A percentile compares a stretch with the other conserved stretches of the same genome.
Conservation (phyloP, 768 basidiomycete genomes). For the Myochromella boudieri region DNA sequence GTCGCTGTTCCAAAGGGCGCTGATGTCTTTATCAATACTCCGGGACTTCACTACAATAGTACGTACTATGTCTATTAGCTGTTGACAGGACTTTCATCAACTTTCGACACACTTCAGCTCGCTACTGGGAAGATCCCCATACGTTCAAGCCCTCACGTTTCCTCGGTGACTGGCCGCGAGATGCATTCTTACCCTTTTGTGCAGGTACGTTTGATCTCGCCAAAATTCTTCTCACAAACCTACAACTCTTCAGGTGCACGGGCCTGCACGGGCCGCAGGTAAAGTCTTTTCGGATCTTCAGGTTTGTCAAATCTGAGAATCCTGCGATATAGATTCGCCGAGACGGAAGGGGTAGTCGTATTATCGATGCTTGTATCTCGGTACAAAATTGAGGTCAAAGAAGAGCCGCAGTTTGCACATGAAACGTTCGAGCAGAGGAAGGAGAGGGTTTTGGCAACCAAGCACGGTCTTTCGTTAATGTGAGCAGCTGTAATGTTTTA, state of each 20-base stretch:
- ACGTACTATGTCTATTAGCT: slow-evolving; percentile 19
- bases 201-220: slow-evolving; percentile 28
- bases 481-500: slow-evolving; percentile 24
- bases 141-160: slow-evolving; percentile 47
- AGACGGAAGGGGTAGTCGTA: slow-evolving; percentile 50
- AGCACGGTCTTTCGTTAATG: slow-evolving; percentile 43
- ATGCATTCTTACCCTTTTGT: slow-evolving; percentile 56
- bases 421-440: slow-evolving; percentile 49
- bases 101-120: slow-evolving; percentile 32
- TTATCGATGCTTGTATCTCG: slow-evolving; percentile 45
- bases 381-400: slow-evolving; percentile 48
- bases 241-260: slow-evolving; percentile 33
- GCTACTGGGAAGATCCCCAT: slow-evolving; percentile 55
- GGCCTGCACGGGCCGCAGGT: slow-evolving; percentile 46
- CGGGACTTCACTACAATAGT: slow-evolving; percentile 54
- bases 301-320: not conserved
- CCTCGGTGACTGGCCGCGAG: slow-evolving; percentile 50
- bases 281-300: not conserved
- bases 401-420: slow-evolving; percentile 46
- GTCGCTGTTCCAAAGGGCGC: slow-evolving; percentile 46
- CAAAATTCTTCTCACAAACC: not conserved
- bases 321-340: slow-evolving; percentile 38
- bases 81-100: not conserved
- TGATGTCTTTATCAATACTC: slow-evolving; percentile 31
- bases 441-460: slow-evolving; percentile 36